Base-by-base conservation (phyloP, 2,329 filamentous ascomycete species). In the Chrysosporium queenslandicum region DNA sequence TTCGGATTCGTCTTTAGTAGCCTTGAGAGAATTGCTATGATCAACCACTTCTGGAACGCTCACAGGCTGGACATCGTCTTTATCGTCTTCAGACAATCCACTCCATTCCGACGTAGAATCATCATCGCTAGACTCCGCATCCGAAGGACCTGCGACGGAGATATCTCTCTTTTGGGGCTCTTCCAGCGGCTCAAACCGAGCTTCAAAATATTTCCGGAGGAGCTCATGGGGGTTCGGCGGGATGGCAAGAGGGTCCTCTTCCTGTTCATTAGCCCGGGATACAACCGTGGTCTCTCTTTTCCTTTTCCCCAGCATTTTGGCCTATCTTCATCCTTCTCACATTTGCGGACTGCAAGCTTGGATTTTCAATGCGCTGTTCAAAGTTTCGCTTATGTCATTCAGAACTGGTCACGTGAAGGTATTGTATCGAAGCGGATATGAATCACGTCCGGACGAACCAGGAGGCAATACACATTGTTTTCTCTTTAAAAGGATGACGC, bases 151-250 rank as follows among this genome's bases (percentile, higher is more conserved):
- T 16, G 60, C 56, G 27, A 50, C 53, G 18, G 63, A 58, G 9
- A 50, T 39, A 12, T 55, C 37, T 32, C 52, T 58, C 32, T 54
- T 52, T 12, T 47, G 48, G 37, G 68, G 63, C 2, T 68, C 66
- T 37, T 74, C 74, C 36, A 95, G 68, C 7, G 91, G 88, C 64
- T 82, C 80, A 72, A 96, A 97, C 64, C 86, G 83, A 25, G 87
- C 80, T 70, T 96, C 92, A 64, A 97, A 97, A 65, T 91, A 85
- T 60, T 80, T 81, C 53, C 83, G 82, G 63, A 98, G 87, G 53
- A 90, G 78, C 52, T 84, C 87, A 60, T 87, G 81, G 11, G 85
- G 76, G 54, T 82, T 77, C 58, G 79, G 73, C 21, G 58, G 59
- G 27, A 58, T 55, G 4, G 59, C 55, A 27, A 58, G 54, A 25